A percentile compares a stretch with the other conserved stretches of the same genome.
Evolutionary conservation across 306 rosid species (phyloP).

Genomic region (Betula pendula): DNA sequence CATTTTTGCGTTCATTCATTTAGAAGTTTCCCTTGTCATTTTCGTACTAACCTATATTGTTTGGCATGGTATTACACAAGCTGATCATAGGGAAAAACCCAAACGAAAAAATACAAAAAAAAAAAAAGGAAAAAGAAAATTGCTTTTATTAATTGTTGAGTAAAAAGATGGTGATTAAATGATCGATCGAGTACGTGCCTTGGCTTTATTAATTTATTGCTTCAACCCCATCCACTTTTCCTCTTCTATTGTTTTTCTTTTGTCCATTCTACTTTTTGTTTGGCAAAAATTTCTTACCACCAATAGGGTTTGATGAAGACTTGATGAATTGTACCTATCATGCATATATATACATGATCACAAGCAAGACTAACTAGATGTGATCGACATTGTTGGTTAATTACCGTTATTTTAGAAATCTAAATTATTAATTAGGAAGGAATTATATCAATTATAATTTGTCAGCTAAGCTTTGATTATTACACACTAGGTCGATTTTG

Average conservation of each 20-base stretch:
- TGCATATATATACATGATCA: not conserved
- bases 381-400: too few species aligned
- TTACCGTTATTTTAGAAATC: too few species aligned
- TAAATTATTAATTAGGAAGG: too few species aligned
- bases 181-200: not conserved
- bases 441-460: too few species aligned
- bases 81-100: not conserved
- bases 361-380: too few species aligned
- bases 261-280: constrained; percentile 2
- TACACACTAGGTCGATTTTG: too few species aligned
- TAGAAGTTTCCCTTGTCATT: constrained; percentile 39
- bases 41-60: constrained; percentile 14
- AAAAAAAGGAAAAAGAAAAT: not conserved
- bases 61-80: not conserved
- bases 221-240: not conserved
- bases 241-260: constrained; percentile 3
- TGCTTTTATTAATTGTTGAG: not conserved
- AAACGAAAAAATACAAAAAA: not conserved
- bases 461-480: too few species aligned
- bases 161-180: not conserved
- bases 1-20: too few species aligned
- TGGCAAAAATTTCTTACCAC: not conserved
- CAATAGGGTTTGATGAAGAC: not conserved
- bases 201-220: not conserved
- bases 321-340: not conserved